Conservation (phyloP, 305 asterid genomes). For the Fraxinus xanthoxyloides region DNA sequence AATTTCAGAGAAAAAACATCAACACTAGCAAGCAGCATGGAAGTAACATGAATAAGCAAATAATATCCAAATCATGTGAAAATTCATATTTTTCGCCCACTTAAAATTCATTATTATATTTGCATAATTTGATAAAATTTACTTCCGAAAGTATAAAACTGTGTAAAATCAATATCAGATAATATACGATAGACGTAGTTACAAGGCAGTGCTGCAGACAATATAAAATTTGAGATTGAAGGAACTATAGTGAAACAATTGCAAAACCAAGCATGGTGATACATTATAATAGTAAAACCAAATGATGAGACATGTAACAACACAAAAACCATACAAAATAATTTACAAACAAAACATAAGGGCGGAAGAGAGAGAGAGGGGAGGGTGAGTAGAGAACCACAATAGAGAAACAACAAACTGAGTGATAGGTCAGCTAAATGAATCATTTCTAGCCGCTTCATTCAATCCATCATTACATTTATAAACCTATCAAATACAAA, state of each 20-base stretch:
- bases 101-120: neutral
- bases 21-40: neutral
- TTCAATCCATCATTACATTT: neutral
- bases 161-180: neutral
- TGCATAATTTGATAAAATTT: neutral
- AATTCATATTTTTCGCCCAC: neutral
- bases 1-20: conserved; percentile 16
- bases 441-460: neutral
- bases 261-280: neutral
- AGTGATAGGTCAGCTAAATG: neutral
- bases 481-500: neutral
- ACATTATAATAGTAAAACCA: neutral
- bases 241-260: neutral
- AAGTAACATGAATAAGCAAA: neutral
- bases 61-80: neutral
- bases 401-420: neutral
- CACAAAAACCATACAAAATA: neutral
- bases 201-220: neutral
- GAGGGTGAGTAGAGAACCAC: neutral
- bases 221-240: neutral
- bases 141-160: neutral
- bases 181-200: neutral
- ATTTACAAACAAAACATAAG: neutral
- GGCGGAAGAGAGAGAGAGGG: neutral
- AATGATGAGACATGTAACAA: neutral